Conservation (phyloP, 164 flowering plant species). For the Vitis riparia region DNA sequence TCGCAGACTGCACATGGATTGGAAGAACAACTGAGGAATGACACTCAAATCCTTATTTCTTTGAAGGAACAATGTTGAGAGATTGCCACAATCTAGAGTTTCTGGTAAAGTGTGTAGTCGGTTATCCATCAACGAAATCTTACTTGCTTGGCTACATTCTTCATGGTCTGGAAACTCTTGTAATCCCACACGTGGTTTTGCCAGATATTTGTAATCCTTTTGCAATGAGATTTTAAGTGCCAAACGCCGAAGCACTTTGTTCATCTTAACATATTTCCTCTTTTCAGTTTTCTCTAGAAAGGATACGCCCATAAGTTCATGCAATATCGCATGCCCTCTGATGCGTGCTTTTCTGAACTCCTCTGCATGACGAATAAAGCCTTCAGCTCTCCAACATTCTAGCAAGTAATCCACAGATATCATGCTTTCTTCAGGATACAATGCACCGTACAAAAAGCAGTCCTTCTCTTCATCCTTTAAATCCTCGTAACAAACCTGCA, state of each 20-base stretch:
- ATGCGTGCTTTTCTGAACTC: neutral
- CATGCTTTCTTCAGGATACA: conserved; percentile 23
- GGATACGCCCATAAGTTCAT: conserved; percentile 9
- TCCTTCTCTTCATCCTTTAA: conserved; percentile 5
- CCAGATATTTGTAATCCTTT: neutral
- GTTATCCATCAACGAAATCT: conserved; percentile 22
- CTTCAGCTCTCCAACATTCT: conserved; percentile 28
- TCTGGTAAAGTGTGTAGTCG: conserved; percentile 13
- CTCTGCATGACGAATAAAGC: neutral
- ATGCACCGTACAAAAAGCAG: conserved; percentile 23
- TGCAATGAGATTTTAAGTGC: conserved; percentile 15
- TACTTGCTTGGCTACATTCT: conserved; percentile 11
- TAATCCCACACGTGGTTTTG: conserved; percentile 10
- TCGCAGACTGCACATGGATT: conserved; percentile 20
- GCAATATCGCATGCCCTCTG: conserved; percentile 12
- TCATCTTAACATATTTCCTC: conserved; percentile 17
- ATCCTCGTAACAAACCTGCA: conserved; percentile 17
- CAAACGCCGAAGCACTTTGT: conserved; percentile 10
- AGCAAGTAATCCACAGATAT: conserved; percentile 9
- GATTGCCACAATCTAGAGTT: conserved; percentile 10
- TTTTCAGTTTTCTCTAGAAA: conserved; percentile 17
- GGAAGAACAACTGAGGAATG: conserved; percentile 20
- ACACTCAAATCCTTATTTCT: neutral
- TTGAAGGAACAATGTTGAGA: conserved; percentile 26
- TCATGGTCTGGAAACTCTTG: neutral